Evolutionary conservation across 2,329 filamentous ascomycete species (phyloP), one percentile per base, ranked within the genome.

Genomic region (Scleromitrula shiraiana): DNA sequence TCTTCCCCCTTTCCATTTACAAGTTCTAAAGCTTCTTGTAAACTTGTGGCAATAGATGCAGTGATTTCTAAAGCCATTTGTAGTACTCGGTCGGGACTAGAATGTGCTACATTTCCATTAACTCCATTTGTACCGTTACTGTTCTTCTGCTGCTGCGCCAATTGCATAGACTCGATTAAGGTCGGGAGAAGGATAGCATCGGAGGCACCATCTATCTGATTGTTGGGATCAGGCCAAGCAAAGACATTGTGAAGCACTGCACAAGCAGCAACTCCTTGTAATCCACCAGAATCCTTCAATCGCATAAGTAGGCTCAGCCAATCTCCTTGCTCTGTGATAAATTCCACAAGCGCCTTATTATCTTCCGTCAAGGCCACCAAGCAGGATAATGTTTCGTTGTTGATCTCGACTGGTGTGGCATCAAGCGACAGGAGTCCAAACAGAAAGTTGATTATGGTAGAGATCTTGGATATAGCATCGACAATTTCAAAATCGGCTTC

Each of bases 231-330:
- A 26, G 72, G 70, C 74, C 70, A 67, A 6, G 72, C 64, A 59
- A 80, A 82, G 29, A 83, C 64, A 53, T 82, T 82, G 61, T 84
- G 80, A 10, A 84, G 68, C 19, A 81, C 69, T 12, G 76, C 76
- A 42, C 78, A 83, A 7, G 78, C 72, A 7, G 81, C 65, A 27
- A 82, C 71, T 1, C 73, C 74, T 49, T 71, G 71, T 15, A 72
- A 65, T 24, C 67, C 73, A 27, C 66, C 66, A n/a, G 68, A 62
- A 17, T 72, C 67, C 50, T 72, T 74, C 38, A 81, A 64, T 17
- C 68, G 60, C 24, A 72, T 59, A 23, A 84, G 66, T 4, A 68
- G 63, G 14, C 74, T 69, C 51, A 79, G 75, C 58, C 71, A 73
- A 19, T 68, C 64, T 37, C 68, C 66, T 50, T 76, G 70, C n/a